Evolutionary conservation across 768 basidiomycete species (phyloP), one percentile per base, ranked within the genome.

Genomic region (Termitomyces sp.): DNA sequence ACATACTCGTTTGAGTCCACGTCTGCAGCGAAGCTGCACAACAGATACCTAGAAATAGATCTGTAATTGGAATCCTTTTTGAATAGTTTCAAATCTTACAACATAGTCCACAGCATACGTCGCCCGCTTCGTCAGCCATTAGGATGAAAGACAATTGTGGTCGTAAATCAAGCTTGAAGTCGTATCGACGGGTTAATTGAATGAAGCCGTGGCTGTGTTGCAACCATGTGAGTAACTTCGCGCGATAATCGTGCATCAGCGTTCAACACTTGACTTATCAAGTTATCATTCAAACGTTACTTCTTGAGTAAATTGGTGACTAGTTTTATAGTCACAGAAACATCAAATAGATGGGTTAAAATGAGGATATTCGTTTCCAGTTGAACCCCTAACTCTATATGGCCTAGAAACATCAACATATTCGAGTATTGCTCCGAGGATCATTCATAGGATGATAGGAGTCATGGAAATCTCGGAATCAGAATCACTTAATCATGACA

Each of bases 1-100:
- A 61, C 65, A 44, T 36, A 70, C 69, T 63, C 14, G 47, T 59
- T 29, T 66, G 65, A 48, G 67, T 70, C 72, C 72, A 74, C 37
- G 37, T 65, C 31, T 64, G 56, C 14, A 61, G 46, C 4, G 60
- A 59, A 10, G 63, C 51, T 4, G 58, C 39, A 18, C 61, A 53
- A 20, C 61, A 61, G 26, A 67, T 13, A 42, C 63, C 67, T 68
- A 43, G 13, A 39, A 37, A 16, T 32, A 22, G 3, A 10, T 32
- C 31, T 7, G 47, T 48, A 2, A 22, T 20, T 18, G 7, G 26
- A 20, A 22, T 31, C 46, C 16, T 27, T 18, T 12, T 44, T 18
- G 47, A 22, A n/a, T 32, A 36, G 6, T 16, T 18, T 42, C n/a
- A 8, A 48, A 59, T n/a, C 69, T 48, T 57, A 71, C 69, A 70